phyloP scores from a whole-genome alignment of 2,329 filamentous ascomycete genomes.

The Dothideomycetes sp. region DNA sequence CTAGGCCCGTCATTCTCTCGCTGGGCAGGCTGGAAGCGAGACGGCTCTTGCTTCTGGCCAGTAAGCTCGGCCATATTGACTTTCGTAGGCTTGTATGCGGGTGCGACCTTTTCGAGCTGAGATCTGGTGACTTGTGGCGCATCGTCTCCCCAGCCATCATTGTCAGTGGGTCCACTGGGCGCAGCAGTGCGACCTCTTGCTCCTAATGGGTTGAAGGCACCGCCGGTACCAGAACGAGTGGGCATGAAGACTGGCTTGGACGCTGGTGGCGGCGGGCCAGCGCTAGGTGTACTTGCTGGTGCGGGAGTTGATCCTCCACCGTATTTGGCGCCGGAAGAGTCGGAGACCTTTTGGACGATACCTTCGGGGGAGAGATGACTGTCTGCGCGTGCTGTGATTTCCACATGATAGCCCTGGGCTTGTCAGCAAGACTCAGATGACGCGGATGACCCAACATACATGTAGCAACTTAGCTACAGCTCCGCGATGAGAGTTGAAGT shows the following conservation, averaged over 20 bases:
- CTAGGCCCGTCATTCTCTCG: slow-evolving; percentile 31
- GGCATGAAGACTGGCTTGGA: slow-evolving; percentile 91
- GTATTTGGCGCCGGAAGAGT: slow-evolving; percentile 93
- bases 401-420: slow-evolving; percentile 77
- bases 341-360: slow-evolving; percentile 86
- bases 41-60: slow-evolving; percentile 57
- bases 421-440: slow-evolving; percentile 4
- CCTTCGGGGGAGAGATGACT: slow-evolving; percentile 75
- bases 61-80: slow-evolving; percentile 84
- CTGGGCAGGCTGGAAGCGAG: slow-evolving; percentile 43
- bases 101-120: slow-evolving; percentile 80
- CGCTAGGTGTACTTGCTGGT: slow-evolving; percentile 24
- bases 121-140: slow-evolving; percentile 82
- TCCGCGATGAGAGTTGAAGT: slow-evolving; percentile 89
- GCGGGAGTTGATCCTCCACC: slow-evolving; percentile 49
- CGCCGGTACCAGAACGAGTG: slow-evolving; percentile 43
- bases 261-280: slow-evolving; percentile 56
- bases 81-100: slow-evolving; percentile 90
- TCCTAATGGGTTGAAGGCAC: slow-evolving; percentile 57
- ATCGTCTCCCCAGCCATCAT: slow-evolving; percentile 90
- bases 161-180: slow-evolving; percentile 51
- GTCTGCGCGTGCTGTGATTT: slow-evolving; percentile 90
- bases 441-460: slow-evolving; percentile 31
- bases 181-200: slow-evolving; percentile 47
- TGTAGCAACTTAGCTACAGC: slow-evolving; percentile 87